A percentile compares a stretch with the other conserved stretches of the same genome.
Evolutionary conservation across 2,329 filamentous ascomycete species (phyloP).

Genomic region (Scedosporium dehoogii): DNA sequence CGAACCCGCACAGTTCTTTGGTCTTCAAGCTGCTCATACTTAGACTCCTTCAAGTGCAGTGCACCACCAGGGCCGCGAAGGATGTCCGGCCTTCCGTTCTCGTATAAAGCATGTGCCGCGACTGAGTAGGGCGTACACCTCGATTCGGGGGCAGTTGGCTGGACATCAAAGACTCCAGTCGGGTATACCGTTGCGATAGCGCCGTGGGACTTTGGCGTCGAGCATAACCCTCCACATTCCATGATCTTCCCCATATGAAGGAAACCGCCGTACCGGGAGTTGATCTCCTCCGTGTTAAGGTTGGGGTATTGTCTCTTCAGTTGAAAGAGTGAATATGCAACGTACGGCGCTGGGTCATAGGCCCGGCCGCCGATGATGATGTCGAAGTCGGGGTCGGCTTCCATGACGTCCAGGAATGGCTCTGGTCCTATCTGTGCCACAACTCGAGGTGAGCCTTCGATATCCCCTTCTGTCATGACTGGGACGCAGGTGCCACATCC

Average conservation of each 20-base stretch:
- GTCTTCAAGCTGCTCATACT: not conserved
- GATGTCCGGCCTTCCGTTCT: slow-evolving; percentile 41
- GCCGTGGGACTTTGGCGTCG: slow-evolving; percentile 33
- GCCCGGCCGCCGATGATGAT: slow-evolving; percentile 37
- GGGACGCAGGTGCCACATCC: slow-evolving; percentile 32
- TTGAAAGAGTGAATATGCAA: slow-evolving; percentile 20
- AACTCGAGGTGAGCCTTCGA: slow-evolving; percentile 25
- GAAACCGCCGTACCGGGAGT: slow-evolving; percentile 21
- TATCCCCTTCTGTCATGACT: slow-evolving; percentile 22
- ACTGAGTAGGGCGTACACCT: slow-evolving; percentile 38
- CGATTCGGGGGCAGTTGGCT: slow-evolving; percentile 25
- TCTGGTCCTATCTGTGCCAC: slow-evolving; percentile 37
- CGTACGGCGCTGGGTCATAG: slow-evolving; percentile 30
- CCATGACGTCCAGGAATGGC: slow-evolving; percentile 31
- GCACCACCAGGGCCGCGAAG: slow-evolving; percentile 38
- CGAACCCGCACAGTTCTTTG: not conserved
- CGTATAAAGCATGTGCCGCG: slow-evolving; percentile 43
- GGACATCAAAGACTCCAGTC: slow-evolving; percentile 35
- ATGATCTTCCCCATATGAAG: slow-evolving; percentile 45
- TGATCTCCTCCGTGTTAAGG: not conserved
- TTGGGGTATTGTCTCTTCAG: slow-evolving; percentile 4
- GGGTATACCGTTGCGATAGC: slow-evolving; percentile 29
- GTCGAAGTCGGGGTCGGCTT: slow-evolving; percentile 28
- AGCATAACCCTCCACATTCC: slow-evolving; percentile 40
- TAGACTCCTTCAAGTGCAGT: slow-evolving; percentile 27